phyloP scores from a whole-genome alignment of 495 filamentous ascomycete genomes.

The Penicillium maclennaniae region DNA sequence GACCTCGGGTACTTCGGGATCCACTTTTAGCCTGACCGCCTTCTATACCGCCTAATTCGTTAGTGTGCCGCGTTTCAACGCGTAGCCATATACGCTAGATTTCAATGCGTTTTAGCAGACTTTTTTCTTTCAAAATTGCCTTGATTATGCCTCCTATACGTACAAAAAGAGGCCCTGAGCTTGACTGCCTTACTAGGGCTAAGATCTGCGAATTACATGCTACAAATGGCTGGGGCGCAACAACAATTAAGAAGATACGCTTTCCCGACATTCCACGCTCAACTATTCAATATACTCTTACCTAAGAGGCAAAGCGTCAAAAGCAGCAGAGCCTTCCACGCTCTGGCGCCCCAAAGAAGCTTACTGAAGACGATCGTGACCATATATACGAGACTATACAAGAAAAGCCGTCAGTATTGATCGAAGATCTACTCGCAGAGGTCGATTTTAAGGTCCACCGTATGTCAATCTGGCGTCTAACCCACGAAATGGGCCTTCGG shows the following conservation, averaged over 20 bases:
- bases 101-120: neutral
- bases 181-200: neutral
- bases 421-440: conserved; percentile 7
- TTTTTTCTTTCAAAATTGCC: neutral
- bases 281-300: conserved; percentile 6
- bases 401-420: neutral
- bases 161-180: neutral
- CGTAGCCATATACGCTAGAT: neutral
- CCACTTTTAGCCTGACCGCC: neutral
- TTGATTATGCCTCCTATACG: neutral
- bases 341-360: conserved; percentile 1
- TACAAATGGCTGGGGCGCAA: conserved; percentile 2
- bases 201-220: conserved; percentile 1
- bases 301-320: neutral
- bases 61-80: neutral
- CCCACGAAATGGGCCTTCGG: conserved; percentile 5
- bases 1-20: neutral
- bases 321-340: neutral
- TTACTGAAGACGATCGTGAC: conserved; percentile 12
- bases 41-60: conserved; percentile 1
- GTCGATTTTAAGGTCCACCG: conserved; percentile 9
- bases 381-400: conserved; percentile 5
- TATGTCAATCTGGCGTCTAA: conserved; percentile 5
- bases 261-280: conserved; percentile 7
- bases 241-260: conserved; percentile 1